A percentile compares a stretch with the other conserved stretches of the same genome.
Conservation (phyloP, 2,329 filamentous ascomycete species). For the Tolypocladium tundrense region DNA sequence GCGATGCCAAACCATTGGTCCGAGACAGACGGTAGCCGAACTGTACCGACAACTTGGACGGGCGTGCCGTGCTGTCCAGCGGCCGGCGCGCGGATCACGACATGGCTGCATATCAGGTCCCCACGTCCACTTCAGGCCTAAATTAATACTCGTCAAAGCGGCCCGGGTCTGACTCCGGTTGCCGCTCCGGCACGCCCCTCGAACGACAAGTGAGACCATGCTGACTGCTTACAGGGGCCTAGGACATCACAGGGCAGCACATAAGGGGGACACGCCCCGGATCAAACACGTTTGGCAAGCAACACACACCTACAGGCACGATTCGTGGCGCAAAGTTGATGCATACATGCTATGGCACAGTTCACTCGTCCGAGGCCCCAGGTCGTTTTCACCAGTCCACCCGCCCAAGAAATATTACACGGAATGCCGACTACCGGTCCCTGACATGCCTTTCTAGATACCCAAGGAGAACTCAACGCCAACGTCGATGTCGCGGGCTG, state of each 20-base stretch:
- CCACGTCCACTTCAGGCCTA: background rate
- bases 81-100: background rate
- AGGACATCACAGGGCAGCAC: background rate
- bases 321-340: background rate
- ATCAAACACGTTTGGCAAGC: slow-evolving; percentile 1
- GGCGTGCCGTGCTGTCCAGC: background rate
- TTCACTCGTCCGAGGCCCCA: slow-evolving; percentile 5
- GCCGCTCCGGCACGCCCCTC: background rate
- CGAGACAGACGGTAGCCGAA: slow-evolving; percentile 1
- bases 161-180: background rate
- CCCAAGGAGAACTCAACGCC: slow-evolving; percentile 91
- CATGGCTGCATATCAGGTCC: background rate
- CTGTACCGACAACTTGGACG: background rate
- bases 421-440: slow-evolving; percentile 5
- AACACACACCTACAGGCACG: background rate
- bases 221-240: background rate
- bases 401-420: slow-evolving; percentile 17
- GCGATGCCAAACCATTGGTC: background rate
- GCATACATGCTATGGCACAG: slow-evolving; percentile 1
- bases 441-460: slow-evolving; percentile 51
- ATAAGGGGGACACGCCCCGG: background rate
- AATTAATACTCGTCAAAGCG: background rate
- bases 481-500: slow-evolving; percentile 90
- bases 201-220: background rate
- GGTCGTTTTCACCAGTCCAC: background rate